Evolutionary conservation across 176 grass and related monocot species (phyloP), one percentile per base, ranked within the genome.

Genomic region (Carex pumila): DNA sequence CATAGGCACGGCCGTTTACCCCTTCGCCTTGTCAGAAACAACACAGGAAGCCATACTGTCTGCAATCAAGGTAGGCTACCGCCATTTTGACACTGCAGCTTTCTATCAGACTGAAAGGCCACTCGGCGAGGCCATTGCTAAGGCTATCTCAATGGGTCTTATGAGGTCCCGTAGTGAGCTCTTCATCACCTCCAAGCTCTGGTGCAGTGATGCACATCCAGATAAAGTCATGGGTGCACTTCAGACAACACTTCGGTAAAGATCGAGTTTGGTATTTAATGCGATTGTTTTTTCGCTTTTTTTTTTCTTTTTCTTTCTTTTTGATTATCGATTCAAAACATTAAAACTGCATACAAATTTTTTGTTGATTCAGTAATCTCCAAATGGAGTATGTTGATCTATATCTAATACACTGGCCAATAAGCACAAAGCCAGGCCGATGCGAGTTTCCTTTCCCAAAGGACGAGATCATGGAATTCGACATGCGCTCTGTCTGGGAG

Each of bases 181-280:
- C 57, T 88, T 88, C 61, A 84, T 88, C 86, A 83, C 86, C 80
- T 84, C 86, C 69, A 88, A 88, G 80, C 80, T 88, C 0, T 88
- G 86, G 80, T 79, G 37, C 18, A 78, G 68, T 18, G 80, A 88
- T 47, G 80, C 80, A 19, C 86, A 88, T 32, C 14, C 6, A 10
- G 80, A 79, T 56, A 59, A 15, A 22, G 69, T 88, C 13, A 47
- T 68, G 19, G 22, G 65, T 12, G 86, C 86, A 50, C 79, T 88
- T 52, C 66, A 56, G 22, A 77, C 58, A 13, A 82, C 79, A 73
- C 79, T 82, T 12, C 12, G 25, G 66, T 87, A 83, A 59, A 31
- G 25, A 25, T 25, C 25, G 19, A 3, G 25, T 70, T 70, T 70
- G 66, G 36, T 34, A 34, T 31, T 70, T 31, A 17, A 17, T 31